Percentiles rank a stretch among this genome's conserved stretches.
Conservation (phyloP, 192 early-diverging fungal genomes). For the Rhizophagus clarus region DNA sequence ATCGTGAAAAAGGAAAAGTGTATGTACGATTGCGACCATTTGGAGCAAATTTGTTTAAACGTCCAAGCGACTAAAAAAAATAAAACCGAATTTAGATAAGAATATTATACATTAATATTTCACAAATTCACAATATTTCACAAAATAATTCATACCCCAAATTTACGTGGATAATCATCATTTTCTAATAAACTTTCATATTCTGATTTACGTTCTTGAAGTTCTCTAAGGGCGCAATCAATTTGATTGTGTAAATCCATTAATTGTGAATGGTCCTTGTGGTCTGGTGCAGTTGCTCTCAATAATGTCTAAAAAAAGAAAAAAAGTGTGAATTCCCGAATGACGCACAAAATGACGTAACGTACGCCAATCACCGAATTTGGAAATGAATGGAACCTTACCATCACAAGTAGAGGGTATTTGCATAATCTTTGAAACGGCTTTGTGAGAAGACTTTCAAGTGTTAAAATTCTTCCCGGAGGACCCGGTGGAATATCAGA, state of each 20-base stretch:
- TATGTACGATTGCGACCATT: not conserved
- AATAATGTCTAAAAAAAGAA: not conserved
- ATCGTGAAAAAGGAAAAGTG: not conserved
- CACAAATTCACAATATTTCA: no score
- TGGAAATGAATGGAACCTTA: not conserved
- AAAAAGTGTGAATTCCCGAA: not conserved
- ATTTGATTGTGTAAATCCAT: constrained; percentile 3
- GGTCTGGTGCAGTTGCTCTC: not conserved
- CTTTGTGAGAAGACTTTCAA: constrained; percentile 21
- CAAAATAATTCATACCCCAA: not conserved
- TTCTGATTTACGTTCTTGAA: constrained; percentile 21
- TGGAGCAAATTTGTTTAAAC: not conserved
- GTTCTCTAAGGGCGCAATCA: constrained; percentile 15
- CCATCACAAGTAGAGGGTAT: constrained; percentile 28
- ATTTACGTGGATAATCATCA: not conserved
- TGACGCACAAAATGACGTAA: not conserved
- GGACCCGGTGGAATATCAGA: not conserved
- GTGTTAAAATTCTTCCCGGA: not conserved
- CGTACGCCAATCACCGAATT: not conserved
- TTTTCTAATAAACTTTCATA: not conserved
- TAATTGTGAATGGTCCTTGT: not conserved
- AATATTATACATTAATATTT: not conserved
- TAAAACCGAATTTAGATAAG: not conserved
- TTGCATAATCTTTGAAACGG: constrained; percentile 30
- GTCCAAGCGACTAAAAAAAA: not conserved